Conservation (phyloP, 2,329 filamentous ascomycete genomes). For the Sporothrix schenckii region DNA sequence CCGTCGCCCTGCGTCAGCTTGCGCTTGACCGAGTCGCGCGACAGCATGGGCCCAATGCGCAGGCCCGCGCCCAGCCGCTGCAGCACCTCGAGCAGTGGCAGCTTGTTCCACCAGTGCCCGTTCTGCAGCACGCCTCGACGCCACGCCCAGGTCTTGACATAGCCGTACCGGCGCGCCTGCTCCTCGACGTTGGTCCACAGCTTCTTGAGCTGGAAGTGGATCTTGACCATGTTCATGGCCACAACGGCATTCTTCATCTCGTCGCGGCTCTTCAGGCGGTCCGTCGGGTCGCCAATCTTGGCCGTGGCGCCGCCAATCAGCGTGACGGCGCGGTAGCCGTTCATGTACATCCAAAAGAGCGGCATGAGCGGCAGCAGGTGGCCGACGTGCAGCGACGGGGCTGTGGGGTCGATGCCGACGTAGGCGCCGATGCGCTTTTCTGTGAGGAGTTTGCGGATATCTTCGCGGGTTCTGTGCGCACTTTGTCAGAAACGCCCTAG, state of each 20-base stretch:
- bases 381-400: slow-evolving; percentile 76
- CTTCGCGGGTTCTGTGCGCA: slow-evolving; percentile 48
- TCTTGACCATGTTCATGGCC: slow-evolving; percentile 66
- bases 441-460: slow-evolving; percentile 66
- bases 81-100: slow-evolving; percentile 74
- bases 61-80: slow-evolving; percentile 72
- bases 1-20: slow-evolving; percentile 84
- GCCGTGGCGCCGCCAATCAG: slow-evolving; percentile 75
- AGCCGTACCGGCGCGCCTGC: slow-evolving; percentile 67
- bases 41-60: slow-evolving; percentile 83
- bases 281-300: slow-evolving; percentile 78
- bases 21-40: slow-evolving; percentile 73
- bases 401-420: slow-evolving; percentile 81
- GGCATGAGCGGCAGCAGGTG: slow-evolving; percentile 82
- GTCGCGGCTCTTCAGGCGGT: slow-evolving; percentile 64
- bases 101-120: slow-evolving; percentile 74
- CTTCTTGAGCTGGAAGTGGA: slow-evolving; percentile 69
- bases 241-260: slow-evolving; percentile 55
- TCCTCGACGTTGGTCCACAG: slow-evolving; percentile 74
- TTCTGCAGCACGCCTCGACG: slow-evolving; percentile 76
- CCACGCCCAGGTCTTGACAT: slow-evolving; percentile 65
- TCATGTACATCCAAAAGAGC: slow-evolving; percentile 79
- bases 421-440: slow-evolving; percentile 71
- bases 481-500: neutral
- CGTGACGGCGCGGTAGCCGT: slow-evolving; percentile 69